These are phyloP conservation scores for Xylaria sp. DNA, from an alignment of 2,329 filamentous ascomycete genomes.

Conservation along the genomic window DNA sequence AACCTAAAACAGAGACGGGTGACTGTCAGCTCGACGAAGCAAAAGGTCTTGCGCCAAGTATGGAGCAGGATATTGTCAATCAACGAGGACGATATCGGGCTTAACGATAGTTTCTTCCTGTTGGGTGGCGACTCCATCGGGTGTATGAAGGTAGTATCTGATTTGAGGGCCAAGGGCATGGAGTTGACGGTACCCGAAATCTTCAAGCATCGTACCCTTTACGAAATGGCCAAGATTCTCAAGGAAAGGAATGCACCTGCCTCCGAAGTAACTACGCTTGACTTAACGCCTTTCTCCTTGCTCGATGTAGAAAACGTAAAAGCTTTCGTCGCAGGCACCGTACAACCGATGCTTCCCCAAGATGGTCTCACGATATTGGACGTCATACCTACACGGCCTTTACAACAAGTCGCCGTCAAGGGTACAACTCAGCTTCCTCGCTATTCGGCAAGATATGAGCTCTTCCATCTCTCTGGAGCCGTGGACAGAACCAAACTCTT, in stretches of 20 bases:
- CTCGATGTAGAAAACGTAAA: constrained; percentile 55
- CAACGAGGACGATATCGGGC: constrained; percentile 59
- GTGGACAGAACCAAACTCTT: constrained; percentile 63
- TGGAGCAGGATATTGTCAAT: constrained; percentile 62
- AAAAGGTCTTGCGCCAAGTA: constrained; percentile 57
- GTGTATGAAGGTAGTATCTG: constrained; percentile 70
- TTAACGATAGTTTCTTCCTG: constrained; percentile 69
- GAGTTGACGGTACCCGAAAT: constrained; percentile 66
- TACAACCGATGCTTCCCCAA: constrained; percentile 64
- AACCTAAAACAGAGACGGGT: constrained; percentile 48
- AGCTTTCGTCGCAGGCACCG: constrained; percentile 58
- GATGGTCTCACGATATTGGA: constrained; percentile 63
- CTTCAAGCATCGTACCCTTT: constrained; percentile 60
- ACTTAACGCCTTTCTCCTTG: constrained; percentile 62
- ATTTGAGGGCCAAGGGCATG: constrained; percentile 60
- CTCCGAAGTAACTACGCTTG: constrained; percentile 39
- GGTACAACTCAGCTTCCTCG: constrained; percentile 68
- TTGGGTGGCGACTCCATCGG: constrained; percentile 70
- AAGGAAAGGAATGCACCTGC: constrained; percentile 49
- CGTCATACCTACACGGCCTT: constrained; percentile 67
- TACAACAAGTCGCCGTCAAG: constrained; percentile 69
- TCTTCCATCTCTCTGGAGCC: constrained; percentile 67
- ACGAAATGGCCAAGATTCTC: constrained; percentile 65
- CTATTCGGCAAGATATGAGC: constrained; percentile 72
- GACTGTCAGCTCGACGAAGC: constrained; percentile 55